Percentiles rank a stretch among this genome's conserved stretches.
Evolutionary conservation across 2,329 filamentous ascomycete genomes (phyloP).

Genomic region (Plectosphaerella cucumerina): DNA sequence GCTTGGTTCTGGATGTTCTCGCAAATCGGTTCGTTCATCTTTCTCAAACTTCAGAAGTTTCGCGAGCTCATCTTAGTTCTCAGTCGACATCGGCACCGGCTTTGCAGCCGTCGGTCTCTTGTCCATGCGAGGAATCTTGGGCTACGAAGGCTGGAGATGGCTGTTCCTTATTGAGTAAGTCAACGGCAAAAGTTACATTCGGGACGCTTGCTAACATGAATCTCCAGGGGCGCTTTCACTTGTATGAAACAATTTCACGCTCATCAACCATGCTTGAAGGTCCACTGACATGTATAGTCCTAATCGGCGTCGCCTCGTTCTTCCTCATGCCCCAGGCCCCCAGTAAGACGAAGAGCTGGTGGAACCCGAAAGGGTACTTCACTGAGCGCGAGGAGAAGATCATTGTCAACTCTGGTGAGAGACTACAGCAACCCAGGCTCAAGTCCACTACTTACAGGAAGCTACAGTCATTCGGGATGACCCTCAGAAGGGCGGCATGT

Average conservation of each 20-base stretch:
- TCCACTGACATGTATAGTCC: conserved; percentile 32
- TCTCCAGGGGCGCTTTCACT: conserved; percentile 22
- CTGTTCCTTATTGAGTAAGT: conserved; percentile 46
- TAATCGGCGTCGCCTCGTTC: conserved; percentile 20
- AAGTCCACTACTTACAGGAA: conserved; percentile 18
- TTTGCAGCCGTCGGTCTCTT: conserved; percentile 28
- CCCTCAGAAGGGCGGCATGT: conserved; percentile 53
- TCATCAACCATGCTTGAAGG: conserved; percentile 17
- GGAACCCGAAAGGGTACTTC: conserved; percentile 45
- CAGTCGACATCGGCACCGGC: conserved; percentile 24
- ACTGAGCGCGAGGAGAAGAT: conserved; percentile 50
- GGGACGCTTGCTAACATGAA: conserved; percentile 7
- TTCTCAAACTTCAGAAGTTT: neutral
- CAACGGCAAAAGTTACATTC: neutral
- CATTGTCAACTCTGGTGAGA: conserved; percentile 52
- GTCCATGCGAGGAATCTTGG: conserved; percentile 24
- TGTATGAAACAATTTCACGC: conserved; percentile 23
- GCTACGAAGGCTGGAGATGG: conserved; percentile 34
- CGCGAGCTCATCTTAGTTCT: neutral
- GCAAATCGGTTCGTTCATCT: conserved; percentile 15
- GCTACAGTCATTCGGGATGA: conserved; percentile 49
- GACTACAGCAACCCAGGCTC: conserved; percentile 6
- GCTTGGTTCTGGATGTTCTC: conserved; percentile 62
- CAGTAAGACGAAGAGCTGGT: conserved; percentile 30
- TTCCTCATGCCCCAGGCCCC: conserved; percentile 22